A percentile compares a stretch with the other conserved stretches of the same genome.
Evolutionary conservation across 2,329 filamentous ascomycete genomes (phyloP).

Genomic region (Colletotrichum sansevieriae): DNA sequence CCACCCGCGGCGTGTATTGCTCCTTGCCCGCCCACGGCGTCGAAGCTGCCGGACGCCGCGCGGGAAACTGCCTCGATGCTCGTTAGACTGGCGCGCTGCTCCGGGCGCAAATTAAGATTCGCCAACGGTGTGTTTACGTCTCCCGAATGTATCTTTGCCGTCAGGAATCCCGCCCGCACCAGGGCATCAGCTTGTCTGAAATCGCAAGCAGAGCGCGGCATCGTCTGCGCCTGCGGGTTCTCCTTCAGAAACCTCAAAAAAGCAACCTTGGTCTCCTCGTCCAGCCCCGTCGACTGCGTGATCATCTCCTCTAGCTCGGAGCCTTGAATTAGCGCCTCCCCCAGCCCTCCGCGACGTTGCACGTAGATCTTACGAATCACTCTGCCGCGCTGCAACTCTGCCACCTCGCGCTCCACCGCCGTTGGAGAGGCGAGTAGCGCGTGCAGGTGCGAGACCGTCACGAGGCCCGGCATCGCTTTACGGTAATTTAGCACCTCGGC

Average conservation of each 20-base stretch:
- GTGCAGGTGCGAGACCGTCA: constrained; percentile 75
- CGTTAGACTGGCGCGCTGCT: constrained; percentile 67
- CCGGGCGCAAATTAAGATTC: constrained; percentile 62
- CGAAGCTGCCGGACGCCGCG: constrained; percentile 76
- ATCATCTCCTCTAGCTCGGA: constrained; percentile 61
- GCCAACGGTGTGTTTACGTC: constrained; percentile 47
- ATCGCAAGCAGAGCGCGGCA: constrained; percentile 40
- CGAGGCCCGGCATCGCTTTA: constrained; percentile 70
- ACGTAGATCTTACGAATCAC: constrained; percentile 73
- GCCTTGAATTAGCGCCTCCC: constrained; percentile 74
- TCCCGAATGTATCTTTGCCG: constrained; percentile 51
- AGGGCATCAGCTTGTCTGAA: constrained; percentile 66
- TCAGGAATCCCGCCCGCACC: constrained; percentile 76
- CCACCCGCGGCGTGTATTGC: constrained; percentile 76
- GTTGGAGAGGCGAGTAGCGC: constrained; percentile 71
- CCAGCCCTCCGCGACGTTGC: constrained; percentile 70
- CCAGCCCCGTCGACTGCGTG: constrained; percentile 34
- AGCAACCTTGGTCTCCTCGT: constrained; percentile 59
- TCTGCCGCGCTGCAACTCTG: constrained; percentile 69
- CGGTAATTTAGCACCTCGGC: constrained; percentile 75
- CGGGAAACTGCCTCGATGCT: constrained; percentile 73
- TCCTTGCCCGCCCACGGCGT: constrained; percentile 76
- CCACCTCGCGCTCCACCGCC: constrained; percentile 75
- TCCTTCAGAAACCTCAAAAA: constrained; percentile 66
- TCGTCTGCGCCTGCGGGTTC: constrained; percentile 59